phyloP scores from a whole-genome alignment of 129 eudicot genomes.

The Sambucus nigra region DNA sequence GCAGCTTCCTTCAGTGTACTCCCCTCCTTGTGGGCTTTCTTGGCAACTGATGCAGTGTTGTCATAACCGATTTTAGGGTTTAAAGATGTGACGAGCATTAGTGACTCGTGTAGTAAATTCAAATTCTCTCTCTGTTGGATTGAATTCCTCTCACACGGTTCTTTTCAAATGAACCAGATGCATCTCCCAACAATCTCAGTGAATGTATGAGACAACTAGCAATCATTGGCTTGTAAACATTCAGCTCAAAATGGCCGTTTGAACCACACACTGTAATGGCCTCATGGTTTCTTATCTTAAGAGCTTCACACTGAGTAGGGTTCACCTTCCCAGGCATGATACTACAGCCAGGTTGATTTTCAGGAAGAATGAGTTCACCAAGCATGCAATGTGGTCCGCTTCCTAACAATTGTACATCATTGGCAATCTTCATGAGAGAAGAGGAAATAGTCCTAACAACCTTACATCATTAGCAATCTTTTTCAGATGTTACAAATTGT shows the following conservation, averaged over 20 bases:
- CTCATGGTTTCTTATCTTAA: slow-evolving; percentile 93
- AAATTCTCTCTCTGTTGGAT: slow-evolving; percentile 77
- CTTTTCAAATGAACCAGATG: slow-evolving; percentile 91
- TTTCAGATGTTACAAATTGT: slow-evolving; percentile 96
- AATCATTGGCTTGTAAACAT: slow-evolving; percentile 90
- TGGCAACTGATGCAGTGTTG: slow-evolving; percentile 95
- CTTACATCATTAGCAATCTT: too few species aligned
- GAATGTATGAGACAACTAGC: slow-evolving; percentile 82
- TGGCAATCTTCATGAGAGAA: slow-evolving; percentile 93
- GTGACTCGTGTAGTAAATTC: slow-evolving; percentile 92
- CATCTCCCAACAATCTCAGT: slow-evolving; percentile 79
- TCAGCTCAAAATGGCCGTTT: slow-evolving; percentile 96
- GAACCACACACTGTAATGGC: slow-evolving; percentile 88
- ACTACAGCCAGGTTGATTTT: slow-evolving; percentile 99
- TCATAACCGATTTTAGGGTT: slow-evolving; percentile 99
- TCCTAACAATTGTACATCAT: slow-evolving; percentile 91
- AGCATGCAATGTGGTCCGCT: slow-evolving; percentile 99
- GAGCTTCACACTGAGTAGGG: slow-evolving; percentile 97
- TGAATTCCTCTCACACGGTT: slow-evolving; percentile 91
- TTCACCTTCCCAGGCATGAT: slow-evolving; percentile 99
- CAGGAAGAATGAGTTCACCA: slow-evolving; percentile 96
- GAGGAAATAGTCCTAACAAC: slow-evolving; percentile 84
- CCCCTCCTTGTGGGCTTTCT: slow-evolving; percentile 97
- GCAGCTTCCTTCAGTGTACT: slow-evolving; percentile 91
- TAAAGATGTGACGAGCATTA: slow-evolving; percentile 97